Conservation (phyloP, 495 filamentous ascomycete species). For the Neurospora sp. region DNA sequence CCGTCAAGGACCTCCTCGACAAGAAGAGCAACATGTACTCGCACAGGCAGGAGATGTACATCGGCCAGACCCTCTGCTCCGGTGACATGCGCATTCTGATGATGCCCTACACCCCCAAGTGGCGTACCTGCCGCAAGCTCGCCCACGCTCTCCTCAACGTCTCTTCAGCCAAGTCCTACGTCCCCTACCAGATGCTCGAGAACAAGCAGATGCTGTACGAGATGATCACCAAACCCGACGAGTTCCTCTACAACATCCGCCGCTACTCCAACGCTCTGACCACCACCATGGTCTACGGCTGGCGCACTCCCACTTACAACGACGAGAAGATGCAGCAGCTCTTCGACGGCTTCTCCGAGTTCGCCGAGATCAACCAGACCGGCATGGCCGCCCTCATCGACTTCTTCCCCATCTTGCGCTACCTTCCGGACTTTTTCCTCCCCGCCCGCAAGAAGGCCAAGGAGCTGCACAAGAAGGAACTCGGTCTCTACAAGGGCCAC, state of each 20-base stretch:
- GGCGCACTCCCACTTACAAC: constrained; percentile 36
- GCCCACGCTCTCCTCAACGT: constrained; percentile 37
- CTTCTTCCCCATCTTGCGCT: constrained; percentile 32
- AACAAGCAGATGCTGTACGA: constrained; percentile 40
- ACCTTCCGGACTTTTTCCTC: constrained; percentile 33
- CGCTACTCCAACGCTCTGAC: constrained; percentile 46
- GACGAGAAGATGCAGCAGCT: constrained; percentile 43
- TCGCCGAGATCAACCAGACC: constrained; percentile 35
- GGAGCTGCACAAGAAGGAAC: constrained; percentile 21
- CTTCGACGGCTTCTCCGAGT: constrained; percentile 43
- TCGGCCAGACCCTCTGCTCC: constrained; percentile 24
- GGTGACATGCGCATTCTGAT: constrained; percentile 24
- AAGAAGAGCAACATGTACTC: constrained; percentile 31
- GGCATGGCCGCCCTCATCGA: constrained; percentile 29
- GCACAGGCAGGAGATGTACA: constrained; percentile 25
- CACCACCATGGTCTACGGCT: constrained; percentile 48
- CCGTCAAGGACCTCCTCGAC: constrained; percentile 30
- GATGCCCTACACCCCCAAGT: constrained; percentile 30
- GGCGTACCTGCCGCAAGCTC: constrained; percentile 34
- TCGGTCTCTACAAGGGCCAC: constrained; percentile 19
- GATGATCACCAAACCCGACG: constrained; percentile 27
- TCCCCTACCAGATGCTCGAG: constrained; percentile 44
- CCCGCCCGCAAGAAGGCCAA: constrained; percentile 18
- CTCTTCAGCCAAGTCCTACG: constrained; percentile 29
- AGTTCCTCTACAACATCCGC: constrained; percentile 40